A percentile compares a stretch with the other conserved stretches of the same genome.
Conservation (phyloP, 2,329 filamentous ascomycete species). For the Paraphoma chrysanthemicola region DNA sequence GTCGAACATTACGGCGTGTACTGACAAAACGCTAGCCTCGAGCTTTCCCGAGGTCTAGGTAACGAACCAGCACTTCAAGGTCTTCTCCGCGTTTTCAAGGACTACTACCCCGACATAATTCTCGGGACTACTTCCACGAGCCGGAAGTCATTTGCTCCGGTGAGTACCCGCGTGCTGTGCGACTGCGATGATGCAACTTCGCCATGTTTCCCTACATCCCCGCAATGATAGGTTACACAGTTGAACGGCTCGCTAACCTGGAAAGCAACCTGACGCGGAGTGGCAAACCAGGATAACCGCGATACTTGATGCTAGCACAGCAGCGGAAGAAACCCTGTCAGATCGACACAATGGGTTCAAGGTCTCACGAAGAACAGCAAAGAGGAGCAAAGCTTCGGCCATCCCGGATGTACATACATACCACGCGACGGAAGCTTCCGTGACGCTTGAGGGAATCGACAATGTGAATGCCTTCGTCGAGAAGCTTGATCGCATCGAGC, state of each 20-base stretch:
- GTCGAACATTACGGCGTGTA: constrained; percentile 2
- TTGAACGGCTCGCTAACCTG: constrained; percentile 27
- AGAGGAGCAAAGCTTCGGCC: constrained; percentile 58
- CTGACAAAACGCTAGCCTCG: constrained; percentile 49
- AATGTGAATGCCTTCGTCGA: constrained; percentile 72
- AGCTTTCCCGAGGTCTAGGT: constrained; percentile 55
- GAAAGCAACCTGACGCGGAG: constrained; percentile 71
- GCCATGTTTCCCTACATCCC: constrained; percentile 13
- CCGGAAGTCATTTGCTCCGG: constrained; percentile 47
- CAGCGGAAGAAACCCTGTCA: constrained; percentile 48
- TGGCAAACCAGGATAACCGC: constrained; percentile 74
- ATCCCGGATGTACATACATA: constrained; percentile 76
- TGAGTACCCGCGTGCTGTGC: constrained; percentile 38
- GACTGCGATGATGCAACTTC: constrained; percentile 16
- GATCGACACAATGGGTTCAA: constrained; percentile 65
- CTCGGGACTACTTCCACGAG: constrained; percentile 68
- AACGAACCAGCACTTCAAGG: constrained; percentile 78
- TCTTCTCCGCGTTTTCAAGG: constrained; percentile 82
- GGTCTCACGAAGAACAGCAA: constrained; percentile 62
- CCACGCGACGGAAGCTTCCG: constrained; percentile 68
- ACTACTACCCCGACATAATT: constrained; percentile 90
- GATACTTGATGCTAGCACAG: constrained; percentile 66
- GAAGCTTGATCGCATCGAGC: constrained; percentile 77
- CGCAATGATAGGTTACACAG: constrained; percentile 20
- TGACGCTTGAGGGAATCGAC: constrained; percentile 76